Conservation (phyloP, 306 rosid species). For the Vigna angularis region DNA sequence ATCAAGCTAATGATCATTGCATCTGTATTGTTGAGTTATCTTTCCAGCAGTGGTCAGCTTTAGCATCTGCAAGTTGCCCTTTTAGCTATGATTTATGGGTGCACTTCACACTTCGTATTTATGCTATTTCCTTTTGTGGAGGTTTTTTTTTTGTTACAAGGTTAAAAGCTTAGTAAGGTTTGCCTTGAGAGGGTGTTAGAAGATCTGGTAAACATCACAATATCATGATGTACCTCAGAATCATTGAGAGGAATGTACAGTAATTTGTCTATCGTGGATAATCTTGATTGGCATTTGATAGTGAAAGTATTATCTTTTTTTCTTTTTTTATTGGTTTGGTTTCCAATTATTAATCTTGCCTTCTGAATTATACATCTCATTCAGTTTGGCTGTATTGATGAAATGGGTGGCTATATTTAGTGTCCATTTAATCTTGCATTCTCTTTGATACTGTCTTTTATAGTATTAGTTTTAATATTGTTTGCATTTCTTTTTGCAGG, state of each 20-base stretch:
- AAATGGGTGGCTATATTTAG: constrained; percentile 12
- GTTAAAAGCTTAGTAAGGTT: too few relatives aligned
- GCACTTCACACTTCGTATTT: too few relatives aligned
- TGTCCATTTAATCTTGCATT: constrained; percentile 25
- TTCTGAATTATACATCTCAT: neutral
- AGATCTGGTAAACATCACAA: neutral
- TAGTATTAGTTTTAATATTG: constrained; percentile 12
- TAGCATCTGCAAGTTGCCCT: too few relatives aligned
- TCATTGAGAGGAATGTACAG: neutral
- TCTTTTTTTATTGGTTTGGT: constrained; percentile 10
- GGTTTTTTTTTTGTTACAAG: too few relatives aligned
- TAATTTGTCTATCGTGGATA: too few relatives aligned
- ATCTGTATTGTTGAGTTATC: too few relatives aligned
- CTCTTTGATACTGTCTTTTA: constrained; percentile 4
- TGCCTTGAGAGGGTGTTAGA: too few relatives aligned
- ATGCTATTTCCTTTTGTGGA: too few relatives aligned
- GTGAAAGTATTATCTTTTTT: neutral
- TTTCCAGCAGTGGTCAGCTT: too few relatives aligned
- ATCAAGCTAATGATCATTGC: too few relatives aligned
- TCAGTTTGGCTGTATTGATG: constrained; percentile 9
- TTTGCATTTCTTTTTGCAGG: constrained; percentile 44
- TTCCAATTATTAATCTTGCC: constrained; percentile 19
- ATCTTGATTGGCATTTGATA: neutral
- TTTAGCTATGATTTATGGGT: too few relatives aligned
- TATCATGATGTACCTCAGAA: neutral